Conservation (phyloP, 495 filamentous ascomycete genomes). For the Tuber umbilicatum region DNA sequence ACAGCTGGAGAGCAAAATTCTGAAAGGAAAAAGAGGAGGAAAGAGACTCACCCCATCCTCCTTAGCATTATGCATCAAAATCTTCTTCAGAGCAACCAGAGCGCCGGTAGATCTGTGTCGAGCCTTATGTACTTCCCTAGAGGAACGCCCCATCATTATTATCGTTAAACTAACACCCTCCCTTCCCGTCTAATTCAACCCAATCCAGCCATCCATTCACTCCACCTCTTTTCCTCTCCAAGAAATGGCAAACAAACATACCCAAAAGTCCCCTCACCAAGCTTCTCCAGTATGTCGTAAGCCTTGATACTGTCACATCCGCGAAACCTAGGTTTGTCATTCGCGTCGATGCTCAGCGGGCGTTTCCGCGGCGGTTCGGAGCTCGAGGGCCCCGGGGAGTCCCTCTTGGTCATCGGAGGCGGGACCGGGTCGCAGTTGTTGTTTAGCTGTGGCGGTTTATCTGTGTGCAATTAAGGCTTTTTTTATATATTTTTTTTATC, state of each 20-base stretch:
- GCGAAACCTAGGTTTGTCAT: slow-evolving; percentile 53
- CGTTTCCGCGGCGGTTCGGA: slow-evolving; percentile 41
- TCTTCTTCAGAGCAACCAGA: slow-evolving; percentile 88
- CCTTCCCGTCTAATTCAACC: slow-evolving; percentile 4
- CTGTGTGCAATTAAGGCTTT: not conserved
- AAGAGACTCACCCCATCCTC: slow-evolving; percentile 62
- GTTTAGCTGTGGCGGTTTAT: not conserved
- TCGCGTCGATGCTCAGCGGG: slow-evolving; percentile 34
- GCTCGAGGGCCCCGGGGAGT: slow-evolving; percentile 36
- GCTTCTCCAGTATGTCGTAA: slow-evolving; percentile 82
- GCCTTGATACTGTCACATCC: slow-evolving; percentile 83
- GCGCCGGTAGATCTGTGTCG: slow-evolving; percentile 63
- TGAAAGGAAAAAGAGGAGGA: not conserved
- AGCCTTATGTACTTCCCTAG: slow-evolving; percentile 85
- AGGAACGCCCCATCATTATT: slow-evolving; percentile 1
- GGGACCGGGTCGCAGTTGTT: not conserved
- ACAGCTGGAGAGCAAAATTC: not conserved
- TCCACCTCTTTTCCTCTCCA: not conserved
- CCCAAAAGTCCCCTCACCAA: slow-evolving; percentile 98
- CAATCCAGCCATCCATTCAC: slow-evolving; percentile 4
- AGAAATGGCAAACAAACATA: slow-evolving; percentile 40
- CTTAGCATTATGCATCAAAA: slow-evolving; percentile 79
- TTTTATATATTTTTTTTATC: not conserved
- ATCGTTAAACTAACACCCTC: not conserved
- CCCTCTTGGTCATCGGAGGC: slow-evolving; percentile 38